A percentile compares a stretch with the other conserved stretches of the same genome.
Conservation (phyloP, 2,329 filamentous ascomycete species). For the Monilinia fructicola region DNA sequence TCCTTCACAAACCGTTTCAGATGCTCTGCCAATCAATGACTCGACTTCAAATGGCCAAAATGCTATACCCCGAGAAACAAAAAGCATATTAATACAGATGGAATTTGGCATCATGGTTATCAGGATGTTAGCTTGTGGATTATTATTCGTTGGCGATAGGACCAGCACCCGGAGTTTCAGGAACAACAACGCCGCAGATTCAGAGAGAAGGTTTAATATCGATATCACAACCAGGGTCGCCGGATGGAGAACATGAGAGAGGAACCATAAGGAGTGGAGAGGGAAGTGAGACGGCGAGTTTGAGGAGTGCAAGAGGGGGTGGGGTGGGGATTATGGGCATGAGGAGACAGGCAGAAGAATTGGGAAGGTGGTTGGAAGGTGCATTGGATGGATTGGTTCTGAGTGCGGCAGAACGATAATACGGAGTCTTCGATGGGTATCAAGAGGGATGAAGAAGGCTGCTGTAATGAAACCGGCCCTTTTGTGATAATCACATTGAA, state of each 20-base stretch:
- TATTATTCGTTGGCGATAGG: constrained; percentile 65
- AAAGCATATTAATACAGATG: constrained; percentile 50
- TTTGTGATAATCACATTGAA: not conserved
- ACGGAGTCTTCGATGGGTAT: not conserved
- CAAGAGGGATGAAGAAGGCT: not conserved
- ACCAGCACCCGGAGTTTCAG: constrained; percentile 39
- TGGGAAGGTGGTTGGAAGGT: constrained; percentile 20
- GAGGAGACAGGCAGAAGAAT: constrained; percentile 21
- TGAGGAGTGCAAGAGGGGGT: constrained; percentile 16
- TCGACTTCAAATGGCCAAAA: constrained; percentile 14
- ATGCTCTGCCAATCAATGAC: constrained; percentile 21
- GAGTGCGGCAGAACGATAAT: not conserved
- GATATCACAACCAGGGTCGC: constrained; percentile 9
- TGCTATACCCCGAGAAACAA: constrained; percentile 30
- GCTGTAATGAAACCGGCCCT: not conserved
- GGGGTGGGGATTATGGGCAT: constrained; percentile 16
- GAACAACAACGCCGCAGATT: constrained; percentile 2
- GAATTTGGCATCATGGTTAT: constrained; percentile 57
- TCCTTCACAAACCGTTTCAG: constrained; percentile 34
- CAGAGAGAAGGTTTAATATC: constrained; percentile 10
- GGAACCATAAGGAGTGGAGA: constrained; percentile 3
- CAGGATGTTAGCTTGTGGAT: constrained; percentile 55
- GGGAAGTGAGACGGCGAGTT: constrained; percentile 19
- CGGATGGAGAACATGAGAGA: constrained; percentile 2
- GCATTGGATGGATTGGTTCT: constrained; percentile 13